Evolutionary conservation across 345 rosid species (phyloP).

Genomic region (Bruguiera sexangula): DNA sequence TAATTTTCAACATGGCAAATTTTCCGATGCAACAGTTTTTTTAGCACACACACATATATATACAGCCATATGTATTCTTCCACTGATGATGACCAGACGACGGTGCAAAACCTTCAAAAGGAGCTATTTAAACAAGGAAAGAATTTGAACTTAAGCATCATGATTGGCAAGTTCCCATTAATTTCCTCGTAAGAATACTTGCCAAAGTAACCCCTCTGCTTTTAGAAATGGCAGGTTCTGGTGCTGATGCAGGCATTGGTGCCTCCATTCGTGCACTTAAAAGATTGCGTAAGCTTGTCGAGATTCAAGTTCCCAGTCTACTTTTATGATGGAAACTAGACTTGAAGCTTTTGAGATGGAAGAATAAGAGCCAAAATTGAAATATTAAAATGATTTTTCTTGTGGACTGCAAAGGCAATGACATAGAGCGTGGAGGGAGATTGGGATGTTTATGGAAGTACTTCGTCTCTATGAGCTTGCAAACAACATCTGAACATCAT

Average conservation of each 20-base stretch:
- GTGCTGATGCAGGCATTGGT: conserved; percentile 22
- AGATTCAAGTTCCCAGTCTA: too few species aligned
- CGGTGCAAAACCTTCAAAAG: neutral
- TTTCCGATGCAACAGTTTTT: conserved; percentile 2
- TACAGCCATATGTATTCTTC: neutral
- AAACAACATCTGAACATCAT: too few species aligned
- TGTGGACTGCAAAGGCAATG: too few species aligned
- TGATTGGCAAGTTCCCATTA: conserved; percentile 1
- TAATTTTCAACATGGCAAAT: neutral
- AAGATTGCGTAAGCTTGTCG: too few species aligned
- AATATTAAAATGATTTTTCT: too few species aligned
- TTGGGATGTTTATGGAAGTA: too few species aligned
- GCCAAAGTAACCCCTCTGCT: conserved; percentile 15
- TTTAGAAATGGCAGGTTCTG: conserved; percentile 3
- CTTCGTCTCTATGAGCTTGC: too few species aligned
- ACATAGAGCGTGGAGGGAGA: too few species aligned
- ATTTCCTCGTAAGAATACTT: conserved; percentile 6
- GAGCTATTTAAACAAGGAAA: neutral
- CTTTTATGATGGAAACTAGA: too few species aligned
- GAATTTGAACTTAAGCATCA: conserved; percentile 5
- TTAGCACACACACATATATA: neutral
- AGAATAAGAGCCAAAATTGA: too few species aligned
- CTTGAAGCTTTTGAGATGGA: too few species aligned
- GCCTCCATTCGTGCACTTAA: conserved; percentile 18
- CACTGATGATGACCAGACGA: neutral